Evolutionary conservation across 2,329 filamentous ascomycete species (phyloP), one percentile per base, ranked within the genome.

Genomic region (Penicillium sp.): DNA sequence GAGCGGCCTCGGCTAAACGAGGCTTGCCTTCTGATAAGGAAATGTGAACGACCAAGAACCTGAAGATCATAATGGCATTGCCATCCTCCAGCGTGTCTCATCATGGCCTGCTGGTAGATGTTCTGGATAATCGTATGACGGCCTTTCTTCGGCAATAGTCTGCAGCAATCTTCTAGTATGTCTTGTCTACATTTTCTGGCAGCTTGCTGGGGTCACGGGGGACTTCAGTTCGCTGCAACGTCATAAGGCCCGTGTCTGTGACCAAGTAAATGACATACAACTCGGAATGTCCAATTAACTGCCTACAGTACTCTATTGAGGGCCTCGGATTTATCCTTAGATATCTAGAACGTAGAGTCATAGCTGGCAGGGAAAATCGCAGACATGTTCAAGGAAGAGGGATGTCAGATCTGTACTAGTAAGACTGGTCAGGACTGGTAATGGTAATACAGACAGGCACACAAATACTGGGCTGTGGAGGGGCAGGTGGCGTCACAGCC

Each of bases 1-100:
- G 60, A 53, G 61, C 65, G 67, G 72, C 72, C 72, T 74, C 72
- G 72, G 72, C 69, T 74, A 74, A 71, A 69, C 54, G 5, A 52
- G 23, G 56, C 49, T 38, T 58, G 50, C 53, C 60, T 60, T 58
- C 54, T 62, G 54, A 62, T 62, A 64, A 54, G 52, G 56, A 48
- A 30, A 58, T n/a, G 35, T 51, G 35, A 44, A 52, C 35, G 17
- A 48, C 46, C 11, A 29, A 48, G 46, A 15, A 15, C 15, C 23
- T 26, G 6, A n/a, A 31, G 29, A 23, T 30, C 30, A 56, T 11
- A 48, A 29, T 15, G 5, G 45, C 7, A 15, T 30, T 50, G 15
- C 48, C 15, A n/a, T 7, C 17, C 29, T 31, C 15, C 29, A 17
- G n/a, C 23, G 11, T 6, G 29, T 50, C 17, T 17, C 48, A 31